These are phyloP conservation scores for Pythium dissotocum DNA, from an alignment of 352 stramenopile genomes.

Conservation along the genomic window DNA sequence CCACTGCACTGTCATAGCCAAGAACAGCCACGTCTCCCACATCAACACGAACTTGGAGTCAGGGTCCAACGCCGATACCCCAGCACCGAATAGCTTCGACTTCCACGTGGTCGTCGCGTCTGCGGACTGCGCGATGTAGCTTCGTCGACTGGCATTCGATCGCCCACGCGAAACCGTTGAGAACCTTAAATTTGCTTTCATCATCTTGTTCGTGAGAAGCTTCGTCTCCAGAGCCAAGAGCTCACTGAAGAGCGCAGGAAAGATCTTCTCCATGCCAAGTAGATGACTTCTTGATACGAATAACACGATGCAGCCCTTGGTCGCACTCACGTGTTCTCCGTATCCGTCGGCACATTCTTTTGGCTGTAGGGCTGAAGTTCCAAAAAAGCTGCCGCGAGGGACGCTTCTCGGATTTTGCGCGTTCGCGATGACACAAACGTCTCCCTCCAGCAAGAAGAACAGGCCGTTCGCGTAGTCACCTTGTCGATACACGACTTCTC, in stretches of 20 bases:
- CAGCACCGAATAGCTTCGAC: neutral
- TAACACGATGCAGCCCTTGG: slow-evolving; percentile 37
- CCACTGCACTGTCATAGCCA: slow-evolving; percentile 52
- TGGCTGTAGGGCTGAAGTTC: slow-evolving; percentile 23
- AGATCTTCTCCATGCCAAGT: slow-evolving; percentile 29
- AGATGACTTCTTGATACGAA: slow-evolving; percentile 35
- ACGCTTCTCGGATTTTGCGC: slow-evolving; percentile 24
- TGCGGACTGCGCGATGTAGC: neutral
- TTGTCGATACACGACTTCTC: slow-evolving; percentile 41
- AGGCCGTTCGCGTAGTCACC: slow-evolving; percentile 38
- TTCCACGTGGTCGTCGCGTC: neutral
- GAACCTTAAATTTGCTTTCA: slow-evolving; percentile 23
- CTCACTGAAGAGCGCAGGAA: slow-evolving; percentile 25
- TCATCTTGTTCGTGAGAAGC: slow-evolving; percentile 34
- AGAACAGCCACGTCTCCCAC: slow-evolving; percentile 48
- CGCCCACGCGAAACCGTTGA: neutral
- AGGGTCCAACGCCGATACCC: slow-evolving; percentile 31
- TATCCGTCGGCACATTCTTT: slow-evolving; percentile 28
- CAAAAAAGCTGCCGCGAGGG: slow-evolving; percentile 35
- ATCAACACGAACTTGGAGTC: slow-evolving; percentile 36
- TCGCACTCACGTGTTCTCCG: slow-evolving; percentile 35
- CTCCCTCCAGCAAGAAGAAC: slow-evolving; percentile 39
- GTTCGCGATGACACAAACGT: slow-evolving; percentile 23
- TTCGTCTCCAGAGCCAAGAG: slow-evolving; percentile 31
- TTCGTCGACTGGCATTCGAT: slow-evolving; percentile 7